Base-by-base conservation (phyloP, 352 stramenopile species). In the Phytophthora sp. region DNA sequence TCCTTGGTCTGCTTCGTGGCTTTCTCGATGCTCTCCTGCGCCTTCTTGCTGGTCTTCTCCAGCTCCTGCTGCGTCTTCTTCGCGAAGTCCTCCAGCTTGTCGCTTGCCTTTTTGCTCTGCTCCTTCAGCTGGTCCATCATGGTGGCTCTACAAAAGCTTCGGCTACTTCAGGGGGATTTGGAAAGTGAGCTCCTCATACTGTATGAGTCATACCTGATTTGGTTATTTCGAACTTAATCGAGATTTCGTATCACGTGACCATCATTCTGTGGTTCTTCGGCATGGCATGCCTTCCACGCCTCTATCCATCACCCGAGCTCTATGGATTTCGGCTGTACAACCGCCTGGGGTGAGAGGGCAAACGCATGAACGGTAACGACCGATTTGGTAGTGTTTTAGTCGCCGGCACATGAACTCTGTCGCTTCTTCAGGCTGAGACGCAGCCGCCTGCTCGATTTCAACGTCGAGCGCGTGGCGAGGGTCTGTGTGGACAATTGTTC, bases 51-150 rank as follows among this genome's bases (percentile, higher is more conserved):
- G 24, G 64, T 74, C 21, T 53, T 61, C 41, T 79, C 63, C 26
- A 79, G 26, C 33, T 65, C 63, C 45, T 71, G 39, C 54, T 76
- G 63, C 30, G 58, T 72, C 55, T 73, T 70, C 46, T 73, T 69
- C 21, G 69, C 63, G 16, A 73, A 42, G 18, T 51, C 51, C 35
- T 77, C 66, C 23, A 77, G 66, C 52, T 66, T 71, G 24, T 77
- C 73, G 39, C 60, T 58, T 0, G 73, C 73, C 62, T 73, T 76
- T 61, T 80, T 77, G 26, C 69, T 71, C 65, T 80, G 68, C 47
- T 80, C 65, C 66, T 80, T 80, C 41, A 80, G 38, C 29, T 80
- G 73, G 42, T 80, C 73, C 69, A 80, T 78, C 71, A 73, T 77
- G n/a, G 35, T 57, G 33, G 49, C 31, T 21, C 44, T 1, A 15